Evolutionary conservation across 495 filamentous ascomycete species (phyloP), one percentile per base, ranked within the genome.

Genomic region (Aspergillus nidulans): DNA sequence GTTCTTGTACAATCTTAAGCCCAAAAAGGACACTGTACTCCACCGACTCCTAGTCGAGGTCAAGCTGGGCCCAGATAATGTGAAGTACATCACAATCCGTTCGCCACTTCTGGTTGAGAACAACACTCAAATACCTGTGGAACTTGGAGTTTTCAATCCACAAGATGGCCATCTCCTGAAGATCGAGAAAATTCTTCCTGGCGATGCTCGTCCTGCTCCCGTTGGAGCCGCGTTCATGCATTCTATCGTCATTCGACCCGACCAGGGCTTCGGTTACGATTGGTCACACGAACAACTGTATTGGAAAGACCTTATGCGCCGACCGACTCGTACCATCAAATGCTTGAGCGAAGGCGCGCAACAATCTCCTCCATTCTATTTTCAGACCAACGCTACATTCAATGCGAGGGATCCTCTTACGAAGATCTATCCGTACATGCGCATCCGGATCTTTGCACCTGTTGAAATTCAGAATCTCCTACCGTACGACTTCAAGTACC

Each of bases 41-140:
- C 95, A 98, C 69, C 86, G 91, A 24, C 78, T 98, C 18, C 80
- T 97, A 30, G 92, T 97, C 25, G 92, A 98, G 51, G 86, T 98
- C 58, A 92, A 84, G 47, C 81, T 98, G 28, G 92, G 91, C 21
- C 69, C 82, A 3, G 91, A 98, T 70, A 97, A 96, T 56, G 86
- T 98, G 69, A 98, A 98, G 71, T 92, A 96, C 67, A 94, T 98
- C 63, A 97, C 91, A 8, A 89, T 98, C 66, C 85, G 92, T 36
- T 97, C 94, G 13, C 94, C 94, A 6, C 77, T 98, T n/a, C 72
- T 96, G 13, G 83, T 98, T n/a, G 94, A 97, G 69, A 98, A 98
- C 73, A 87, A 91, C 63, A 97, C 94, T 2, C 91, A 97, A 68
- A 96, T 98, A 53, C 92, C 95, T 0, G 84, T 97, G 2, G 95